These are phyloP conservation scores for Linnemannia exigua DNA, from an alignment of 192 early-diverging fungal genomes.

Conservation along the genomic window DNA sequence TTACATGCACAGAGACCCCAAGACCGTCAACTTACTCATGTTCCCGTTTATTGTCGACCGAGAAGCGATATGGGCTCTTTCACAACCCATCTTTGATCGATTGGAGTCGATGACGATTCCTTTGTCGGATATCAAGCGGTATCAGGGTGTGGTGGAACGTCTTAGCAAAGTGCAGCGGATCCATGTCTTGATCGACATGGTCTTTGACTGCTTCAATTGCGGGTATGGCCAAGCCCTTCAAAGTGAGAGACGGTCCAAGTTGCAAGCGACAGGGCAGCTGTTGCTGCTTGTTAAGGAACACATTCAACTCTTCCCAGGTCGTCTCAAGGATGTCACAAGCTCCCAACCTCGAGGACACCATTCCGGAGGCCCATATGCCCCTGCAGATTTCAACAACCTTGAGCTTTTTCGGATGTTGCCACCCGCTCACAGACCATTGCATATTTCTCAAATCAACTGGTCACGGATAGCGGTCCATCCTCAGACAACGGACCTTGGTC, in stretches of 20 bases:
- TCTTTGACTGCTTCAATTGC: too few relatives aligned
- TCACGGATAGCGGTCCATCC: neutral
- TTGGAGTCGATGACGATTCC: neutral
- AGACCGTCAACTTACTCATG: too few relatives aligned
- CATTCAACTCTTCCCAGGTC: neutral
- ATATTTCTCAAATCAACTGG: neutral
- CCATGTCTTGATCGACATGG: too few relatives aligned
- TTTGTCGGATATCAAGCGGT: neutral
- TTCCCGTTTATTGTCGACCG: too few relatives aligned
- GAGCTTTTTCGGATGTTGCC: neutral
- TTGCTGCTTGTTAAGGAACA: too few relatives aligned
- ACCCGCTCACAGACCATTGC: too few relatives aligned
- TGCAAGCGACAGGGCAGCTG: too few relatives aligned
- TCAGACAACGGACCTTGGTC: neutral
- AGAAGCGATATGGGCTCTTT: neutral
- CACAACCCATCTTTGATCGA: neutral
- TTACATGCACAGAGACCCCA: too few relatives aligned
- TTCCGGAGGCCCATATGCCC: neutral
- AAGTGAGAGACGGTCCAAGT: too few relatives aligned
- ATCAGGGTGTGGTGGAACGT: neutral
- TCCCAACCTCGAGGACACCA: neutral
- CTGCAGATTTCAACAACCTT: neutral
- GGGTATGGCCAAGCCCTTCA: too few relatives aligned
- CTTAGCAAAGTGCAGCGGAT: neutral
- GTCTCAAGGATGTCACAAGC: neutral